A percentile compares a stretch with the other conserved stretches of the same genome.
phyloP scores from a whole-genome alignment of 2,329 filamentous ascomycete genomes.

The Rutstroemia sp. region DNA sequence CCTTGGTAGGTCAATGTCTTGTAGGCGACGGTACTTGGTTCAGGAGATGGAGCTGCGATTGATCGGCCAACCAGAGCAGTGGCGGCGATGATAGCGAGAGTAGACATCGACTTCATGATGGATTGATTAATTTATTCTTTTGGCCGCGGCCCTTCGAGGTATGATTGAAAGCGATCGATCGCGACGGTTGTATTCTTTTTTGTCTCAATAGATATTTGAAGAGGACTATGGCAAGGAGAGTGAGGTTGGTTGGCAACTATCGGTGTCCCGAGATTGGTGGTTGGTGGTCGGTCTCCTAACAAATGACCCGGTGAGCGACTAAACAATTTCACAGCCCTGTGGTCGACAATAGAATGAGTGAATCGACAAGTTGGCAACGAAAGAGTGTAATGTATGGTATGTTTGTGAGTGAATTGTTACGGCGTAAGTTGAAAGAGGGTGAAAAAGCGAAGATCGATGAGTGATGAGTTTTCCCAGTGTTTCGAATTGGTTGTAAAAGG shows the following conservation, averaged over 20 bases:
- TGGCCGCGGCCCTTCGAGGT: constrained; percentile 16
- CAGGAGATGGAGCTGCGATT: constrained; percentile 10
- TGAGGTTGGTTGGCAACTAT: background rate
- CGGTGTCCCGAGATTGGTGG: background rate
- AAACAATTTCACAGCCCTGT: background rate
- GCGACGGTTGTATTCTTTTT: background rate
- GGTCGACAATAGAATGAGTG: too few relatives aligned
- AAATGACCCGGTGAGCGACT: background rate
- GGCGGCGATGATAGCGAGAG: constrained; percentile 14
- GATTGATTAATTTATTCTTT: constrained; percentile 11
- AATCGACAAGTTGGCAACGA: too few relatives aligned
- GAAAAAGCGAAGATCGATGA: background rate
- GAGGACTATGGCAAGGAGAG: background rate
- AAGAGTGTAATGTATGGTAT: background rate
- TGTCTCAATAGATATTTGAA: background rate
- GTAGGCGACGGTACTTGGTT: background rate
- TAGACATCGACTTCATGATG: constrained; percentile 21
- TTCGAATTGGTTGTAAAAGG: background rate
- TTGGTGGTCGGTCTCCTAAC: background rate
- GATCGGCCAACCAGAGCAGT: constrained; percentile 15
- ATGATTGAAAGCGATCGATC: background rate
- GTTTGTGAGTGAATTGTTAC: background rate
- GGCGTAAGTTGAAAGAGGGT: background rate
- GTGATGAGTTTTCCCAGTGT: background rate
- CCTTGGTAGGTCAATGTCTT: constrained; percentile 16